Percentiles rank a stretch among this genome's conserved stretches.
phyloP scores from a whole-genome alignment of 2,329 filamentous ascomycete species.

The Paracoccidioides brasiliensis region DNA sequence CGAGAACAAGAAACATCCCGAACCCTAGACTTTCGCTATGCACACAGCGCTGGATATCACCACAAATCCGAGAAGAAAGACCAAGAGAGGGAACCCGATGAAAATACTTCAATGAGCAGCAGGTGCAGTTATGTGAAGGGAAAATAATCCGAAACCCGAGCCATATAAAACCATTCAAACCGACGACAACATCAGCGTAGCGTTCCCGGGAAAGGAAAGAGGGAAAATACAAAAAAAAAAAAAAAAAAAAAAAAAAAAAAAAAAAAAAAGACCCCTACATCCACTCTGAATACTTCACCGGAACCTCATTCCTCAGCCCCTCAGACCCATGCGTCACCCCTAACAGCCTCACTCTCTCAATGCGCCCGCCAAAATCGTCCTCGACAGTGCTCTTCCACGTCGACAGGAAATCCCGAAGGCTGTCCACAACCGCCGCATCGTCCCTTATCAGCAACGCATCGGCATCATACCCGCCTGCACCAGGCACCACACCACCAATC shows the following conservation, averaged over 20 bases:
- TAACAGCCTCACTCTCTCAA: conserved; percentile 33
- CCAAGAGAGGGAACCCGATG: too few relatives aligned
- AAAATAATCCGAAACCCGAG: too few relatives aligned
- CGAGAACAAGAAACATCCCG: too few relatives aligned
- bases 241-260: neutral
- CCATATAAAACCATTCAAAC: too few relatives aligned
- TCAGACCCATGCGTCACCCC: conserved; percentile 35
- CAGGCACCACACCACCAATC: conserved; percentile 81
- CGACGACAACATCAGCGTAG: too few relatives aligned
- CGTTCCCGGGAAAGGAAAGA: too few relatives aligned
- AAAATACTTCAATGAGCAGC: too few relatives aligned
- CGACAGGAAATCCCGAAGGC: conserved; percentile 49
- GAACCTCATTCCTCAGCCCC: conserved; percentile 30
- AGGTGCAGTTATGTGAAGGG: too few relatives aligned
- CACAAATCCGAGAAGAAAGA: too few relatives aligned
- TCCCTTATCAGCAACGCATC: conserved; percentile 69
- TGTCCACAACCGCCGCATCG: conserved; percentile 47
- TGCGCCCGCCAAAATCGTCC: conserved; percentile 33
- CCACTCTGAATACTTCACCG: conserved; percentile 29
- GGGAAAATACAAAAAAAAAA: neutral
- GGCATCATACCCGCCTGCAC: conserved; percentile 88
- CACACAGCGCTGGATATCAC: too few relatives aligned
- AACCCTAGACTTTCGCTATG: too few relatives aligned
- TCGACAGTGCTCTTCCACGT: conserved; percentile 46
- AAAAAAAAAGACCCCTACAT: conserved; percentile 11